Evolutionary conservation across 352 stramenopile species (phyloP), one percentile per base, ranked within the genome.

Genomic region (Phytopythium helicoides): DNA sequence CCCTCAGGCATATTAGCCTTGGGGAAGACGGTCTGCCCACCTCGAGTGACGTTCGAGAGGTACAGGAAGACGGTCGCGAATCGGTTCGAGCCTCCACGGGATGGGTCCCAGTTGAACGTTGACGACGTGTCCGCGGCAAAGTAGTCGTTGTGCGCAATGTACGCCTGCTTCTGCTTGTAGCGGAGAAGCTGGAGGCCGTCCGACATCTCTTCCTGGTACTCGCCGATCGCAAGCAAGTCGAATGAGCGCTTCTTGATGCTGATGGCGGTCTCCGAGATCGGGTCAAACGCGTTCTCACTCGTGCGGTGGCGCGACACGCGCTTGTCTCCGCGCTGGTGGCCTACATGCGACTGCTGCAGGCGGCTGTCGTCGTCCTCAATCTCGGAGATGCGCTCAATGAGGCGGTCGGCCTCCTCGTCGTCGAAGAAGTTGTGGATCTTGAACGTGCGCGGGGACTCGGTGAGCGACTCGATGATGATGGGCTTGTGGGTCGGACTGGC

Each of bases 131-230:
- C 58, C 26, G 72, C 52, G 7, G 68, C 67, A 56, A 98, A 97
- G 69, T 96, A 98, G 83, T 98, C 95, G 25, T 88, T 80, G 76
- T 99, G 95, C 15, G 85, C 69, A 48, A 94, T 94, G 55, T 98
- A 99, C 15, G 92, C 95, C 47, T 96, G 94, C 55, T 92, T 97
- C 50, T 94, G 76, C 62, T 98, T 89, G 79, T 99, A 99, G 22
- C 92, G 80, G 49, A 99, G 71, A 49, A 98, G 78, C 66, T 99
- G 94, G 18, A 98, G 81, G 12, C 95, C 96, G 65, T 99, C 95
- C 31, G 86, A 93, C 73, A 96, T 93, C 22, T 85, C 86, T 21
- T 97, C 84, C 23, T 88, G 52, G 69, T 97, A 98, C 35, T 77
- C 64, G 37, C 86, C 81, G 50, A 98, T 81, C n/a, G 87, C 86